These are phyloP conservation scores for Cercophora newfieldiana DNA, from an alignment of 495 filamentous ascomycete species.

Conservation along the genomic window DNA sequence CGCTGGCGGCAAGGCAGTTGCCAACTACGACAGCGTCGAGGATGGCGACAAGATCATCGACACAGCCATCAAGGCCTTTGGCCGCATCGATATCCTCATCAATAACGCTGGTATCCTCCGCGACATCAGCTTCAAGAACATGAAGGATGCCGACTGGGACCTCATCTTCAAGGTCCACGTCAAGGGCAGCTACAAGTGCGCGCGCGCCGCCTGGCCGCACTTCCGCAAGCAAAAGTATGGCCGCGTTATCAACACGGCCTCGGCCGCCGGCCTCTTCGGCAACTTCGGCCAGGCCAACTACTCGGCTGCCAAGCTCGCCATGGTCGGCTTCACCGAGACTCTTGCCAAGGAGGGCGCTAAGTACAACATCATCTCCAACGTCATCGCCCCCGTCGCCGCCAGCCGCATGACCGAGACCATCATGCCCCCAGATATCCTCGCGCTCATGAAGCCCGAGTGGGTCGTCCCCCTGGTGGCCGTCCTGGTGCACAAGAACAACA, in stretches of 20 bases:
- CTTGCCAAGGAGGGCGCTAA: conserved; percentile 96
- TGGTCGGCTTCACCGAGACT: conserved; percentile 98
- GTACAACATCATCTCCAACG: conserved; percentile 97
- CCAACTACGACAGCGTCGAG: conserved; percentile 97
- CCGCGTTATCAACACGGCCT: conserved; percentile 92
- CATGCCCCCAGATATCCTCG: conserved; percentile 92
- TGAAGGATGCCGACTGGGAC: conserved; percentile 97
- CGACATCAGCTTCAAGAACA: conserved; percentile 98
- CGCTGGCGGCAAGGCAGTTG: conserved; percentile 92
- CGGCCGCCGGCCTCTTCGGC: conserved; percentile 92
- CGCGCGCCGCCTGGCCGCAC: conserved; percentile 94
- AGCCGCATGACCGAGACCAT: conserved; percentile 96
- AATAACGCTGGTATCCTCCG: conserved; percentile 98
- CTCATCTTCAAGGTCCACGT: conserved; percentile 91
- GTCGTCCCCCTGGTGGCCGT: conserved; percentile 91
- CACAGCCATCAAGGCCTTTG: conserved; percentile 89
- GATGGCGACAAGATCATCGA: conserved; percentile 95
- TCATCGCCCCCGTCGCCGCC: conserved; percentile 94
- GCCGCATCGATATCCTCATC: conserved; percentile 89
- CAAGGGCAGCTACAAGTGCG: conserved; percentile 94
- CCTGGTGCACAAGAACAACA: conserved; percentile 86
- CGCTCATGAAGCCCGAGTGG: conserved; percentile 91
- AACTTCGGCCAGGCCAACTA: conserved; percentile 97
- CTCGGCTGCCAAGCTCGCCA: conserved; percentile 92
- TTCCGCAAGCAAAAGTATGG: conserved; percentile 99